Conservation (phyloP, 768 basidiomycete species). For the Mrakia gelida region DNA sequence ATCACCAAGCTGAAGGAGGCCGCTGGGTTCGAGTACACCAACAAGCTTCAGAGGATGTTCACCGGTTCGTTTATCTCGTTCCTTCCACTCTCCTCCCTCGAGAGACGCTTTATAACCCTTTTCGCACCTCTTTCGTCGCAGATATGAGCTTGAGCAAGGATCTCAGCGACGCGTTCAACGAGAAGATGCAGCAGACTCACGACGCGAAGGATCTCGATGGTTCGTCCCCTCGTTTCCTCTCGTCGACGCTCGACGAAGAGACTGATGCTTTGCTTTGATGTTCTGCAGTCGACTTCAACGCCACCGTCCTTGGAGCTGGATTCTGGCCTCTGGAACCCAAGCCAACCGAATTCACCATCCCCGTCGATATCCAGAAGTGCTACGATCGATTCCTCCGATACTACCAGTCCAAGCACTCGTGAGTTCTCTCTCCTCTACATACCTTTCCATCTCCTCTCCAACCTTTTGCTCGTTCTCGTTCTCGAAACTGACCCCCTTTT, state of each 20-base stretch:
- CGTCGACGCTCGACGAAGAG: not conserved
- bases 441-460: not conserved
- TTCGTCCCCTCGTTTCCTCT: conserved; percentile 25
- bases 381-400: conserved; percentile 89
- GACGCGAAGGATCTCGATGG: conserved; percentile 62
- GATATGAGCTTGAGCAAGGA: conserved; percentile 96
- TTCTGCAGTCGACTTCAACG: conserved; percentile 67
- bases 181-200: conserved; percentile 81
- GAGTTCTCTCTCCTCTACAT: not conserved
- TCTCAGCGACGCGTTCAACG: conserved; percentile 89
- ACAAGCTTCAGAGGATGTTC: conserved; percentile 95
- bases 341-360: conserved; percentile 76
- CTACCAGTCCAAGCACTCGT: conserved; percentile 85
- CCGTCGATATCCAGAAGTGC: conserved; percentile 75
- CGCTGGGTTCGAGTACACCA: conserved; percentile 94
- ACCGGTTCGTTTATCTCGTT: conserved; percentile 57
- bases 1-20: conserved; percentile 95
- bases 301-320: conserved; percentile 91
- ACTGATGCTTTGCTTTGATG: not conserved
- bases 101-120: not conserved
- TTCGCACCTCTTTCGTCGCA: conserved; percentile 41
- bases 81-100: not conserved
- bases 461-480: not conserved
- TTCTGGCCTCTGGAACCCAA: conserved; percentile 88
- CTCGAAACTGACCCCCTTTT: not conserved